Conservation (phyloP, 345 rosid species). For the Orychophragmus violaceus region DNA sequence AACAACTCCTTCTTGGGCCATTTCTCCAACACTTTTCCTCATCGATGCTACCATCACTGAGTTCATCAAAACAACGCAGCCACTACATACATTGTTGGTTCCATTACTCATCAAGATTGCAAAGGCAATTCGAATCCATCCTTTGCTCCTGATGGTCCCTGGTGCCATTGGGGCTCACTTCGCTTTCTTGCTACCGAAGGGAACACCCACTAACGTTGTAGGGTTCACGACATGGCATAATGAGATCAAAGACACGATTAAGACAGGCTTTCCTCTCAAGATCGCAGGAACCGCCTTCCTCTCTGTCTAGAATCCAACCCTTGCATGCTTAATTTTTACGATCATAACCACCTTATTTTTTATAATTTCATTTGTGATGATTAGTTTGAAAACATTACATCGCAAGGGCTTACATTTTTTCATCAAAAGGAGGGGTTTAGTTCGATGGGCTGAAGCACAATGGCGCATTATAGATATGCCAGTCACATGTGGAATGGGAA, state of each 20-base stretch:
- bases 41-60: constrained; percentile 65
- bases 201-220: constrained; percentile 71
- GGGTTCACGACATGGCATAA: constrained; percentile 85
- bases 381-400: neutral
- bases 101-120: constrained; percentile 77
- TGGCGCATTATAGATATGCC: neutral
- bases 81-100: constrained; percentile 55
- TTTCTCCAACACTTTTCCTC: constrained; percentile 56
- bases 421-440: constrained; percentile 33
- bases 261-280: constrained; percentile 70
- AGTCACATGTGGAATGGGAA: neutral
- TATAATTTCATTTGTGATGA: neutral
- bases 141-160: constrained; percentile 62
- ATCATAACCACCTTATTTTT: neutral
- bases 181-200: constrained; percentile 72
- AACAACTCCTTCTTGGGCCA: constrained; percentile 57
- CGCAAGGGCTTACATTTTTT: constrained; percentile 68
- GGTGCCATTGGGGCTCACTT: constrained; percentile 84
- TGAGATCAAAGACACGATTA: constrained; percentile 63
- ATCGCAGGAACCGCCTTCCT: constrained; percentile 42
- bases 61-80: constrained; percentile 83
- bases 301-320: constrained; percentile 69
- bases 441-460: neutral
- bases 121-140: constrained; percentile 58
- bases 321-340: constrained; percentile 28